A percentile compares a stretch with the other conserved stretches of the same genome.
phyloP scores from a whole-genome alignment of 306 rosid species.

The Cucurbita argyrosperma region DNA sequence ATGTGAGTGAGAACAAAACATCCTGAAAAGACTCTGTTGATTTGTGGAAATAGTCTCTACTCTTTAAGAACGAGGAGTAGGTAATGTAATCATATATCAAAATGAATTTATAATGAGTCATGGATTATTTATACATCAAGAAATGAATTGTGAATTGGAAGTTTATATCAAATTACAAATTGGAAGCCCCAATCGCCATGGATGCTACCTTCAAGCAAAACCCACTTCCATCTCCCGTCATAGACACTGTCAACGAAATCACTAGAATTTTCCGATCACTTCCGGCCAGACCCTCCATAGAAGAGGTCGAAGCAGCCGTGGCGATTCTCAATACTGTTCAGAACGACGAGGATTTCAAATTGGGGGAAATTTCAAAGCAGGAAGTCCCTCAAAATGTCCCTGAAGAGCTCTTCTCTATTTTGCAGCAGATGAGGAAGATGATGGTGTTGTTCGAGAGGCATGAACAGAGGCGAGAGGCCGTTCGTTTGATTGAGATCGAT shows the following conservation, averaged over 20 bases:
- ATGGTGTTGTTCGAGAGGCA: conserved; percentile 38
- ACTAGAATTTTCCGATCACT: conserved; percentile 47
- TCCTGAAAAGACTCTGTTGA: no score
- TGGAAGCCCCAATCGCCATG: conserved; percentile 19
- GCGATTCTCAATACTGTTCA: conserved; percentile 41
- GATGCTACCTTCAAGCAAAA: conserved; percentile 22
- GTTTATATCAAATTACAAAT: neutral
- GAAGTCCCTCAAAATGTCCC: conserved; percentile 28
- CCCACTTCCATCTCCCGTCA: conserved; percentile 22
- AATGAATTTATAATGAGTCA: no score
- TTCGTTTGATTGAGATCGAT: conserved; percentile 39
- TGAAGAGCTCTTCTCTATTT: conserved; percentile 41
- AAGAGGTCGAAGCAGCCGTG: conserved; percentile 69
- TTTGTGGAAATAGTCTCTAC: no score
- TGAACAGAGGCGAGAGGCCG: conserved; percentile 52
- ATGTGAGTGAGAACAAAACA: no score
- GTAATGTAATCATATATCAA: no score
- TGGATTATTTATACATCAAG: no score
- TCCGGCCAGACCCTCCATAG: conserved; percentile 67
- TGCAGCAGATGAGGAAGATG: conserved; percentile 43
- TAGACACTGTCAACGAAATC: conserved; percentile 46
- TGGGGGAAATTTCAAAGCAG: conserved; percentile 41
- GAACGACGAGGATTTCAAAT: conserved; percentile 44
- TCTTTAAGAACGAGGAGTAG: no score
- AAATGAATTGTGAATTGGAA: no score